Base-by-base conservation (phyloP, 2,329 filamentous ascomycete species). In the Blastomyces percursus region DNA sequence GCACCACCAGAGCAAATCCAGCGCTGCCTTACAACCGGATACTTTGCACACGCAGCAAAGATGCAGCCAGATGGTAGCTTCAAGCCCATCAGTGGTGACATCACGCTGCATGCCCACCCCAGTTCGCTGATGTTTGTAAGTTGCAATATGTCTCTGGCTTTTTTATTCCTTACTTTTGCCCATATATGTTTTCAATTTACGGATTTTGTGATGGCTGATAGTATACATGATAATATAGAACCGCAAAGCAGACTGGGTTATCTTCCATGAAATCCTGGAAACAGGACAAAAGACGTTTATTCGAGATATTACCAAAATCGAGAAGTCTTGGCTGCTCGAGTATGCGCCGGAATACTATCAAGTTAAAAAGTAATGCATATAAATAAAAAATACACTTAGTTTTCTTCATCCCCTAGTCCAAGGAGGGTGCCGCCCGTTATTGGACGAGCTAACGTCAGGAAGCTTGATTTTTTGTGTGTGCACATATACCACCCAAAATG, bases 1-100 rank as follows among this genome's bases (percentile, higher is more conserved):
- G 64, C 61, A 73, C 67, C 67, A 69, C 82, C 85, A 1, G 90
- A 96, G 69, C 82, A 88, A 66, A 93, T 97, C 65, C 82, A 88
- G 62, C 83, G 90, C 60, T 96, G 93, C 75, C 81, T 99, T 30
- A 91, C 93, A 2, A 84, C 88, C 2, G 94, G 93, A 0, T 97
- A 91, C 76, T 99, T 97, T 76, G 88, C 91, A 0, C 91, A 97
- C 73, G 92, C 91, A 3, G 94, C 94, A 54, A 86, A 87, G 71
- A 96, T 97, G 92, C 90, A 95, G 74, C 83, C 90, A 0, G 93
- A 97, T 78, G 94, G 94, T 16, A 92, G 85, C 4, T 96, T 96
- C 73, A 85, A 84, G 68, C 93, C 90, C 59, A 86, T 96, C n/a
- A 86, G 87, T 64, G 91, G 91, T 38, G 86, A 85, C 48, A 88